Percentiles rank a stretch among this genome's conserved stretches.
phyloP scores from a whole-genome alignment of 1,139 yeast species.

The Spencermartinsiella ligniputridi region DNA sequence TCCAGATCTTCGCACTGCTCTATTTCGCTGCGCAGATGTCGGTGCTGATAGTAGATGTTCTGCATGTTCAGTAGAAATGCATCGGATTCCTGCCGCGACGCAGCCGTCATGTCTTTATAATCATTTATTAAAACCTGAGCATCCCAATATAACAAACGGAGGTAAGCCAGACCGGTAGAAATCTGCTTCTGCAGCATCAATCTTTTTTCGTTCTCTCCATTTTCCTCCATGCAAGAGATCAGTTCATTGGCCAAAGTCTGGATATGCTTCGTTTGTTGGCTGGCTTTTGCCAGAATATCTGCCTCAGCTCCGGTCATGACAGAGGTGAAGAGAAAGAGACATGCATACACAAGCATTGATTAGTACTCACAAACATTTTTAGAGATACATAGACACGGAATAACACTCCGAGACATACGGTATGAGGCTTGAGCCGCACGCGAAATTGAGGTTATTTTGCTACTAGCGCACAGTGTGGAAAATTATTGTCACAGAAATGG shows the following conservation, averaged over 20 bases:
- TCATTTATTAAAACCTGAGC: background rate
- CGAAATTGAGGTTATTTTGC: no score
- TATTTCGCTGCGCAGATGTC: conserved; percentile 30
- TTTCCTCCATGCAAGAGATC: background rate
- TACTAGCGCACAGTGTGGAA: no score
- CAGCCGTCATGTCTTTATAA: conserved; percentile 21
- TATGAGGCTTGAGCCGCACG: no score
- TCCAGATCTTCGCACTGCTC: conserved; percentile 27
- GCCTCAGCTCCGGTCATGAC: background rate
- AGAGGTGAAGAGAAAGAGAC: background rate
- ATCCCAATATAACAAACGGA: background rate
- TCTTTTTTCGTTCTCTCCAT: background rate
- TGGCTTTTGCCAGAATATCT: background rate
- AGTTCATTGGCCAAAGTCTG: background rate
- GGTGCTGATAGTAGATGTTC: conserved; percentile 33
- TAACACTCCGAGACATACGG: no score
- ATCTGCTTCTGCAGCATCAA: background rate
- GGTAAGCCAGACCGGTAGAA: background rate
- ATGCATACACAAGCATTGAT: background rate
- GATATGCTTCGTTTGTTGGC: background rate
- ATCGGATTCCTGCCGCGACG: conserved; percentile 28
- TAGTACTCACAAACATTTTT: no score
- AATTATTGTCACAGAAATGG: no score
- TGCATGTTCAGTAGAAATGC: conserved; percentile 29
- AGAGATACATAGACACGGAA: no score